phyloP scores from a whole-genome alignment of 306 rosid genomes.

The Rosa chinensis region DNA sequence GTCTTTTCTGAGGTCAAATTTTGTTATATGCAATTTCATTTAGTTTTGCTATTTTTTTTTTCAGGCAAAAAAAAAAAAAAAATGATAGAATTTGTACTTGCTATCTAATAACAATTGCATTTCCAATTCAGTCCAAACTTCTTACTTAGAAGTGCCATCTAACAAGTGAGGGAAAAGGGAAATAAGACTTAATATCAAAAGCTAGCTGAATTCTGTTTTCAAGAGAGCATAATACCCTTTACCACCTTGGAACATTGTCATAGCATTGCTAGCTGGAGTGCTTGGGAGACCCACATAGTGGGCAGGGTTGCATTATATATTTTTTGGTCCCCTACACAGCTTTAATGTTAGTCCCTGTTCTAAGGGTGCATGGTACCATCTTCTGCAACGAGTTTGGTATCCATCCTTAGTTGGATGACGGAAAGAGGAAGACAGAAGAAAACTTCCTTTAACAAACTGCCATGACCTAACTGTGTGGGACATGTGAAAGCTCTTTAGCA shows the following conservation, averaged over 20 bases:
- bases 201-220: background rate
- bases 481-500: slow-evolving; percentile 29
- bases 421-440: slow-evolving; percentile 40
- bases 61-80: background rate
- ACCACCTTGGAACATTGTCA: slow-evolving; percentile 44
- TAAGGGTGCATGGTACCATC: slow-evolving; percentile 45
- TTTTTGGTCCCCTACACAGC: slow-evolving; percentile 52
- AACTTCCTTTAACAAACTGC: slow-evolving; percentile 38
- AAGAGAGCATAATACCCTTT: slow-evolving; percentile 30
- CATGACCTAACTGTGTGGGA: slow-evolving; percentile 51
- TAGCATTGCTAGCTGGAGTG: slow-evolving; percentile 49
- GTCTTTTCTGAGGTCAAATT: slow-evolving; percentile 38
- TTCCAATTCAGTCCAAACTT: background rate
- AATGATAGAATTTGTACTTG: background rate
- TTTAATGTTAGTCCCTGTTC: slow-evolving; percentile 37
- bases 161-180: background rate
- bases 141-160: background rate
- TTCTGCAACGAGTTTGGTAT: slow-evolving; percentile 56
- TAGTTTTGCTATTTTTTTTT: background rate
- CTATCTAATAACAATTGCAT: background rate
- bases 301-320: slow-evolving; percentile 45
- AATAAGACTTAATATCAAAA: background rate
- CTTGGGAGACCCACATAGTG: slow-evolving; percentile 51
- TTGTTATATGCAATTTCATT: slow-evolving; percentile 17
- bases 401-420: slow-evolving; percentile 52